Evolutionary conservation across 192 early-diverging fungal species (phyloP), one percentile per base, ranked within the genome.

Genomic region (Podila epigama): DNA sequence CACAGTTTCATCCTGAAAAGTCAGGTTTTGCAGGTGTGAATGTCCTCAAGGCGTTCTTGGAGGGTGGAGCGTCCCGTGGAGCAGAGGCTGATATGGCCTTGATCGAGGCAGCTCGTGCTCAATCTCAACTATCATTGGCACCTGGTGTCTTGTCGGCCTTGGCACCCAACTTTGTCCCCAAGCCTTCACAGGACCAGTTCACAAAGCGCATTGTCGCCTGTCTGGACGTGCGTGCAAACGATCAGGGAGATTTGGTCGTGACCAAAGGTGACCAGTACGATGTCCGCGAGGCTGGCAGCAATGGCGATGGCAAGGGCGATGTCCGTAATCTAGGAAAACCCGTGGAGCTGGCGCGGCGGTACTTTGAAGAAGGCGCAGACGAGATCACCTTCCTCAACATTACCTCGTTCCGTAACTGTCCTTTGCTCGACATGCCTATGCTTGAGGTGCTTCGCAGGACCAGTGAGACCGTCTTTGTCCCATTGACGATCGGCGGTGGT

Each of bases 261-360:
- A 99, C 98, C 22, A 99, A 99, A 79, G 98, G 98, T 31, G 97
- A 99, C 81, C 96, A 98, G 73, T 98, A 99, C 85, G 98, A 98
- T 70, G 97, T 99, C 2, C 88, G 97, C 15, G 97, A 98, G 68
- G 78, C 82, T 8, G 50, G 69, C 9, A 75, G 53, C 15, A 72
- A 63, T 9, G 86, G 80, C 27, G 52, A 53, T 3, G 36, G 48
- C 32, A 35, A 52, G 33, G 68, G 63, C 8, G 67, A 66, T 33
- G 95, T 99, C 20, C 89, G 98, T 1, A 99, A 99, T 73, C 80
- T 99, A 33, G 98, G 98, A 18, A 97, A 97, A 62, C 98, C 98
- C 10, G 97, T 99, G 2, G 96, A 97, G 40, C 82, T 99, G 41
- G 95, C 96, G 18, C 83, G 84, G 10, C 83, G 92, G 18, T 99